These are phyloP conservation scores for Diplocarpon rosae DNA, from an alignment of 2,329 filamentous ascomycete genomes.

Conservation along the genomic window DNA sequence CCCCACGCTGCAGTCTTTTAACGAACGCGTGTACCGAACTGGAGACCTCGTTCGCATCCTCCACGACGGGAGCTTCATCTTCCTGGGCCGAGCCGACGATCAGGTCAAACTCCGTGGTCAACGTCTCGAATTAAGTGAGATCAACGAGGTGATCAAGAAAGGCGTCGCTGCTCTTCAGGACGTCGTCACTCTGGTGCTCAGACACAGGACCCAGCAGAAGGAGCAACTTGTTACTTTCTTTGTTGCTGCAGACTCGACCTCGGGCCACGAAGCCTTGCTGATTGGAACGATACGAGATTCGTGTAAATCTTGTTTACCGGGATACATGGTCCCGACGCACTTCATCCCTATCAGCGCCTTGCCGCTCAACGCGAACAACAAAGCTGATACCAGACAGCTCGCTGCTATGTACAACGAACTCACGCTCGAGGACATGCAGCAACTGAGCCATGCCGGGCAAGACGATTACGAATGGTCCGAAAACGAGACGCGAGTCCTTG, in stretches of 20 bases:
- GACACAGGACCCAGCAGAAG: conserved; percentile 60
- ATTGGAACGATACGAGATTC: conserved; percentile 41
- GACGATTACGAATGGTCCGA: conserved; percentile 27
- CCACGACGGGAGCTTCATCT: conserved; percentile 73
- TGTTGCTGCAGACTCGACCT: conserved; percentile 29
- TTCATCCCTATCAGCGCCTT: conserved; percentile 61
- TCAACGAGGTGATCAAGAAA: conserved; percentile 71
- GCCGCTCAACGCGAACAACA: conserved; percentile 81
- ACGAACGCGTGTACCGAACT: conserved; percentile 68
- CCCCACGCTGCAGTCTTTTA: conserved; percentile 45
- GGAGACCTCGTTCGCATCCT: conserved; percentile 78
- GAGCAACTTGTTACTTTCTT: conserved; percentile 77
- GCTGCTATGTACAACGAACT: conserved; percentile 54
- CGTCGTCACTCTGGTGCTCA: conserved; percentile 63
- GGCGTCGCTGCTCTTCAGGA: conserved; percentile 49
- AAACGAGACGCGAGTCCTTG: conserved; percentile 38
- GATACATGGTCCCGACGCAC: conserved; percentile 87
- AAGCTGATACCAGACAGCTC: conserved; percentile 65
- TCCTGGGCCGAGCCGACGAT: conserved; percentile 78
- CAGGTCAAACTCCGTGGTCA: conserved; percentile 89
- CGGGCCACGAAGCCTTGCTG: conserved; percentile 29
- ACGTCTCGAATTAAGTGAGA: conserved; percentile 80
- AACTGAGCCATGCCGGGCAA: conserved; percentile 32
- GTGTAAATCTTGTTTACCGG: conserved; percentile 61
- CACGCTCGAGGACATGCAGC: conserved; percentile 47